These are phyloP conservation scores for Plenodomus biglobosus DNA, from an alignment of 2,329 filamentous ascomycete genomes.

Conservation along the genomic window DNA sequence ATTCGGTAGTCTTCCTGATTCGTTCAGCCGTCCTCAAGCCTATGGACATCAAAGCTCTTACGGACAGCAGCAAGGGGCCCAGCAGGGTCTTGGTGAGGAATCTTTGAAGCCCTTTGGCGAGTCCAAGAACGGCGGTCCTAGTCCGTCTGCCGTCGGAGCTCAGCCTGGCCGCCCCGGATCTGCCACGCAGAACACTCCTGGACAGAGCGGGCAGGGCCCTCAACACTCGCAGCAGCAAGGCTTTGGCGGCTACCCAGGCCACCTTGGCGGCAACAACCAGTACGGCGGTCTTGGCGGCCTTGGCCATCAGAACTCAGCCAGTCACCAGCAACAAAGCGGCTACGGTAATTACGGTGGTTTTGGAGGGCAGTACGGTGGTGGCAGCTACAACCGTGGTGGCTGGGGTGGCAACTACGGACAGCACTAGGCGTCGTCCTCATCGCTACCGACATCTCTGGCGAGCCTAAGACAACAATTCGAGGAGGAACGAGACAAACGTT, in stretches of 20 bases:
- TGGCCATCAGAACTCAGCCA: constrained; percentile 51
- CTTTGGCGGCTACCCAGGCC: constrained; percentile 59
- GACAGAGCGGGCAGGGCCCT: constrained; percentile 56
- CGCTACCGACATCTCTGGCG: constrained; percentile 1
- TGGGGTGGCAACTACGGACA: constrained; percentile 54
- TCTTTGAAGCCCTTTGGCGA: constrained; percentile 60
- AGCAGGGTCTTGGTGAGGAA: constrained; percentile 55
- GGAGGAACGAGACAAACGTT: constrained; percentile 17
- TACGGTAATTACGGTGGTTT: constrained; percentile 49
- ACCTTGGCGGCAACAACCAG: constrained; percentile 50
- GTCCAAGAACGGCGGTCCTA: constrained; percentile 59
- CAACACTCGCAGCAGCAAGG: constrained; percentile 60
- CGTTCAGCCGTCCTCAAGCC: constrained; percentile 61
- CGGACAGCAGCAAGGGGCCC: constrained; percentile 53
- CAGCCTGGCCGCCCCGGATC: constrained; percentile 66
- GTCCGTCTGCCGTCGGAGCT: constrained; percentile 58
- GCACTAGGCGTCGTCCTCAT: constrained; percentile 27
- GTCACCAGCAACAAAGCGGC: constrained; percentile 47
- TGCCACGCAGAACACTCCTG: constrained; percentile 60
- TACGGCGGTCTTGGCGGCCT: constrained; percentile 59
- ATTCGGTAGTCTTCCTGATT: constrained; percentile 59
- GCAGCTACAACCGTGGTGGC: constrained; percentile 49
- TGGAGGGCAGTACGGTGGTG: constrained; percentile 44
- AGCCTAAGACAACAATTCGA: constrained; percentile 1
- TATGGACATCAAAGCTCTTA: constrained; percentile 56